Evolutionary conservation across 148 eudicot species (phyloP).

Genomic region (Chenopodium formosanum): DNA sequence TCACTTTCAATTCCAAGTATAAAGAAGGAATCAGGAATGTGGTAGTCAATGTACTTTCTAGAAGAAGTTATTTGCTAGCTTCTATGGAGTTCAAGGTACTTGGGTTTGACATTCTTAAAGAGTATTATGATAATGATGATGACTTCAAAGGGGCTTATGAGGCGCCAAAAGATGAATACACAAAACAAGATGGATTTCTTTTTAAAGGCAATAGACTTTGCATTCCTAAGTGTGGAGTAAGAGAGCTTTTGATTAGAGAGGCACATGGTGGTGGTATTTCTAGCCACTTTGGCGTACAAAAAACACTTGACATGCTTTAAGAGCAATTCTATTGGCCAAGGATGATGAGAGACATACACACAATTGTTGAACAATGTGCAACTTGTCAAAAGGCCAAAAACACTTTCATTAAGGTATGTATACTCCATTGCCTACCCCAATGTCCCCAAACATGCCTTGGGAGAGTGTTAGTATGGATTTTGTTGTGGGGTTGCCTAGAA

Average conservation of each 20-base stretch:
- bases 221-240: background rate
- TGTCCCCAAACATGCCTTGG: no score
- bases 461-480: no score
- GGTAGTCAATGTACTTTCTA: no score
- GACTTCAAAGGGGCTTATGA: no score
- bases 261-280: background rate
- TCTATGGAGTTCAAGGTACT: no score
- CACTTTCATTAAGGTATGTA: background rate
- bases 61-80: no score
- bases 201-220: background rate
- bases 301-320: background rate
- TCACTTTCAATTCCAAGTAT: no score
- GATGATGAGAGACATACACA: background rate
- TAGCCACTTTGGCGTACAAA: background rate
- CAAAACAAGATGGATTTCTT: background rate
- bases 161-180: background rate
- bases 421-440: background rate
- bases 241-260: background rate
- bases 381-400: background rate
- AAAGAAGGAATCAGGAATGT: no score
- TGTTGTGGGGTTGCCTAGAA: no score
- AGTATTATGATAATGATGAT: no score
- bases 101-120: background rate
- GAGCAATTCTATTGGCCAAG: background rate
- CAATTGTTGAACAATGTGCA: background rate